Conservation (phyloP, 768 basidiomycete species). For the Mycena polygramma region DNA sequence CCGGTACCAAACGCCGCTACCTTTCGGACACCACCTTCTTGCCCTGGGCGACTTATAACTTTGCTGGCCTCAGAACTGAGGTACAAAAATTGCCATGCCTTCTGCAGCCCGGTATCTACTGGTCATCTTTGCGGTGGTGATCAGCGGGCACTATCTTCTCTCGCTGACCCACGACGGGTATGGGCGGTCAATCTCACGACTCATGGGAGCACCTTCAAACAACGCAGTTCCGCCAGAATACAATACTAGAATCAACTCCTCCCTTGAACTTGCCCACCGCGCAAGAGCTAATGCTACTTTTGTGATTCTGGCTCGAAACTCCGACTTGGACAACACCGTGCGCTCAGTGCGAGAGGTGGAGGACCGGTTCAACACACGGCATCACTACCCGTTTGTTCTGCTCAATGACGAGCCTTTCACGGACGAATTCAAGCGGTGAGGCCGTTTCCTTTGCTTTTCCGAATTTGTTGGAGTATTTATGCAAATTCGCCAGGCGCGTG, state of each 20-base stretch:
- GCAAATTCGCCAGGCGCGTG: constrained; percentile 44
- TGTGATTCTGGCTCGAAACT: constrained; percentile 74
- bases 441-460: too few species aligned
- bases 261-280: constrained; percentile 37
- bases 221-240: constrained; percentile 34
- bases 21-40: too few species aligned
- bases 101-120: background rate
- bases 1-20: too few species aligned
- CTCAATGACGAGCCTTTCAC: constrained; percentile 87
- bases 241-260: constrained; percentile 45
- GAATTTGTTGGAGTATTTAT: too few species aligned
- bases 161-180: background rate
- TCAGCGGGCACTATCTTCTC: background rate
- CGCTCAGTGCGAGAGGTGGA: constrained; percentile 82
- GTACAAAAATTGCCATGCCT: background rate
- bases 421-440: constrained; percentile 77
- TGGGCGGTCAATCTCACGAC: background rate
- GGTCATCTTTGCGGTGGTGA: background rate
- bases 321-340: constrained; percentile 72
- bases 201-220: background rate
- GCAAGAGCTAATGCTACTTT: constrained; percentile 56
- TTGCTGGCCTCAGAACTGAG: too few species aligned
- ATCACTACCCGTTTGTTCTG: constrained; percentile 87
- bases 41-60: too few species aligned
- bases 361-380: constrained; percentile 84